Percentiles rank a stretch among this genome's conserved stretches.
phyloP scores from a whole-genome alignment of 257 asterid genomes.

The Avicennia marina region DNA sequence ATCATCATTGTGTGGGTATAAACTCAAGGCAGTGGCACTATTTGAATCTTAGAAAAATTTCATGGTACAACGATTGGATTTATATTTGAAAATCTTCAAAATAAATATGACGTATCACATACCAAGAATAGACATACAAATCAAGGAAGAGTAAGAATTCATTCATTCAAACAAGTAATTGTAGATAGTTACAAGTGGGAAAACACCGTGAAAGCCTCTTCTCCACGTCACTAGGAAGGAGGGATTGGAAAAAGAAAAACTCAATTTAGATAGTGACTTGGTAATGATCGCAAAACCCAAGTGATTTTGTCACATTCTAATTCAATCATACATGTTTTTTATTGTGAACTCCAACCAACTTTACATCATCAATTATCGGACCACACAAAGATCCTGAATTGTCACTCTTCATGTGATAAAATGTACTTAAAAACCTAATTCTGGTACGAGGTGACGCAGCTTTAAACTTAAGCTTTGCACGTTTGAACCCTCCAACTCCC shows the following conservation, averaged over 20 bases:
- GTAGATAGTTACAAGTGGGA: constrained; percentile 14
- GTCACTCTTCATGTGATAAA: constrained; percentile 68
- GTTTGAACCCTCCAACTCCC: constrained; percentile 60
- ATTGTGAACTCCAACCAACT: constrained; percentile 37
- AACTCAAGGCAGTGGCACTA: no score
- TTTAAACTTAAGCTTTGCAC: constrained; percentile 44
- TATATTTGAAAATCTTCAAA: no score
- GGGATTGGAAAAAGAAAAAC: not conserved
- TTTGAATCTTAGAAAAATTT: no score
- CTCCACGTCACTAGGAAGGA: not conserved
- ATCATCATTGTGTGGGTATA: no score
- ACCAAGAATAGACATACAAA: not conserved
- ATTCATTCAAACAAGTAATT: not conserved
- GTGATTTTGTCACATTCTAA: constrained; percentile 1
- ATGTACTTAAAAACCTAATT: constrained; percentile 62
- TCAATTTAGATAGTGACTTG: not conserved
- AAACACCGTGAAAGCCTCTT: not conserved
- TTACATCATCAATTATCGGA: constrained; percentile 76
- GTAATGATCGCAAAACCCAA: not conserved
- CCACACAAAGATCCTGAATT: constrained; percentile 70
- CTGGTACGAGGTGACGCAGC: constrained; percentile 39
- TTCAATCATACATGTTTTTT: not conserved
- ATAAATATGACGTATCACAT: not conserved
- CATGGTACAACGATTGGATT: no score
- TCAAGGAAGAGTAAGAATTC: not conserved